These are phyloP conservation scores for Rhizophagus clarus DNA, from an alignment of 192 early-diverging fungal genomes.

Conservation along the genomic window DNA sequence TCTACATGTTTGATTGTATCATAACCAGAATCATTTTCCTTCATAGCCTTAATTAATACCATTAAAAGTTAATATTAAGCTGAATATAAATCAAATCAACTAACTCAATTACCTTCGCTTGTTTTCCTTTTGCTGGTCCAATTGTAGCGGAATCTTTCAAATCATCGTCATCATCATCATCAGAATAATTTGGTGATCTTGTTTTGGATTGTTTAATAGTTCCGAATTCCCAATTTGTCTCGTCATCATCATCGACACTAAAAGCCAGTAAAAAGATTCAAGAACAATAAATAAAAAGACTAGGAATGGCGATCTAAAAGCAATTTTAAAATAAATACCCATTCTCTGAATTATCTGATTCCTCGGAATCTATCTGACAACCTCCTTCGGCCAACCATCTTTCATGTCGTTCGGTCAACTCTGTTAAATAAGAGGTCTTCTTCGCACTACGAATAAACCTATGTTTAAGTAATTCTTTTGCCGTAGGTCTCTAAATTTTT, in stretches of 20 bases:
- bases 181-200: slow-evolving; percentile 23
- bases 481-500: slow-evolving; percentile 73
- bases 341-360: slow-evolving; percentile 35
- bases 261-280: neutral
- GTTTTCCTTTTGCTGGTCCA: slow-evolving; percentile 31
- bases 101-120: slow-evolving; percentile 13
- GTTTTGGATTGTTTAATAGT: slow-evolving; percentile 47
- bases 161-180: slow-evolving; percentile 31
- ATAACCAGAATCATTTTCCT: slow-evolving; percentile 40
- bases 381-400: slow-evolving; percentile 67
- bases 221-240: slow-evolving; percentile 59
- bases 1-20: slow-evolving; percentile 41
- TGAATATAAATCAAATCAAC: neutral
- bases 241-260: slow-evolving; percentile 42
- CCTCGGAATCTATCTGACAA: slow-evolving; percentile 44
- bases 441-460: slow-evolving; percentile 83
- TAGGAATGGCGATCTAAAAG: neutral
- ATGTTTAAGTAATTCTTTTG: slow-evolving; percentile 87
- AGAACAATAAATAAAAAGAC: neutral
- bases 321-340: neutral
- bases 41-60: slow-evolving; percentile 9
- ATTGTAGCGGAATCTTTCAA: slow-evolving; percentile 14
- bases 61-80: slow-evolving; percentile 10
- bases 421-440: slow-evolving; percentile 82
- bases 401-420: slow-evolving; percentile 84